A percentile compares a stretch with the other conserved stretches of the same genome.
These are phyloP conservation scores for Scenedesmus sp. DNA, from an alignment of 163 green algal species.

Conservation along the genomic window DNA sequence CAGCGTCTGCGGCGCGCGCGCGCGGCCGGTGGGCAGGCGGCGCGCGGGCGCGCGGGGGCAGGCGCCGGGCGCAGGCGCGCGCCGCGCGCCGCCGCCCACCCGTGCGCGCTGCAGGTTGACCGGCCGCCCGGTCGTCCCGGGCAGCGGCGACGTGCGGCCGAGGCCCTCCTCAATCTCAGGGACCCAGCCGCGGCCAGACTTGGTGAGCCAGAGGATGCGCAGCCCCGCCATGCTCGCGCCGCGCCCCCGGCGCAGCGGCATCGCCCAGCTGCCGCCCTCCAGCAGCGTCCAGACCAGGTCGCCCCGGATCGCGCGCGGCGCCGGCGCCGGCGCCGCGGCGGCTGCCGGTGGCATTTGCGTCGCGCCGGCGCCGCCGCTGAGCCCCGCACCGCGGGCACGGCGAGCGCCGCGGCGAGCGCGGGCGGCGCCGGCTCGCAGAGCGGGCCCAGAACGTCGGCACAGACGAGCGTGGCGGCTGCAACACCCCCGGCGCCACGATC, in stretches of 20 bases:
- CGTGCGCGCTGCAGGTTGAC: constrained; percentile 16
- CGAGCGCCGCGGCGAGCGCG: not conserved
- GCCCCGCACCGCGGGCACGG: not conserved
- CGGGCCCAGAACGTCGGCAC: not conserved
- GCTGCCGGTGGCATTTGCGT: not conserved
- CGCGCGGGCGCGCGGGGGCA: not conserved
- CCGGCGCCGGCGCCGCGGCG: not conserved
- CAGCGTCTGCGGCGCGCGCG: constrained; percentile 18
- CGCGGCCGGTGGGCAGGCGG: not conserved
- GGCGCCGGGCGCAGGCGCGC: not conserved
- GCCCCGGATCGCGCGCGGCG: no score
- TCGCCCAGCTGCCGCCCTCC: constrained; percentile 33
- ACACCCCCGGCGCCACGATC: not conserved
- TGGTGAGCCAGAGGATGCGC: constrained; percentile 1
- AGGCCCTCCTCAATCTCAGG: constrained; percentile 31
- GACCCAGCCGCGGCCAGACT: not conserved
- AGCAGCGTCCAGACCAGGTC: constrained; percentile 30
- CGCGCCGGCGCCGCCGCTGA: no score
- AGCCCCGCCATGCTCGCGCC: not conserved
- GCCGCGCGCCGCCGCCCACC: constrained; percentile 3
- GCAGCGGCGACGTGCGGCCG: constrained; percentile 1
- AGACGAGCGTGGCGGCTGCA: not conserved
- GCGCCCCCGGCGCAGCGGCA: constrained; percentile 17
- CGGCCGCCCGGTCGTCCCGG: constrained; percentile 10
- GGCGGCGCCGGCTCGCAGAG: constrained; percentile 6